Percentiles rank a stretch among this genome's conserved stretches.
Conservation (phyloP, 192 early-diverging fungal species). For the Lobulomyces angularis region DNA sequence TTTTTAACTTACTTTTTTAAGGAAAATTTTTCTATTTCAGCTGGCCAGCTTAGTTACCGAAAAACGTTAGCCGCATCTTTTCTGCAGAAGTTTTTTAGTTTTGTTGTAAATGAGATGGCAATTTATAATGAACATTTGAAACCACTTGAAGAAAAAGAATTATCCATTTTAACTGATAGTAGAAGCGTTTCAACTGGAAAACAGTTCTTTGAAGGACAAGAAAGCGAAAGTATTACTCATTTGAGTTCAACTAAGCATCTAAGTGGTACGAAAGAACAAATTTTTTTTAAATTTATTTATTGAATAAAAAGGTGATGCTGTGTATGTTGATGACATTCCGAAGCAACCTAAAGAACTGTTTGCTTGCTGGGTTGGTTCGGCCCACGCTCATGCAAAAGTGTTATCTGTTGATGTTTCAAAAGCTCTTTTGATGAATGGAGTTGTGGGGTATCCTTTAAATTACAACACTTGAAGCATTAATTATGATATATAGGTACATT, state of each 20-base stretch:
- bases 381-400: slow-evolving; percentile 57
- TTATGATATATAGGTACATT: too few relatives aligned
- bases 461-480: too few relatives aligned
- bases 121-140: too few relatives aligned
- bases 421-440: slow-evolving; percentile 52
- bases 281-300: too few relatives aligned
- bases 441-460: too few relatives aligned
- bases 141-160: too few relatives aligned
- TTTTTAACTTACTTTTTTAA: too few relatives aligned
- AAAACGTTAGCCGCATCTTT: too few relatives aligned
- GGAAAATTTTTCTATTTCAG: slow-evolving; percentile 29
- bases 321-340: slow-evolving; percentile 77
- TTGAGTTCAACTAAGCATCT: slow-evolving; percentile 66
- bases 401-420: slow-evolving; percentile 44
- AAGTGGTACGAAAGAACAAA: too few relatives aligned
- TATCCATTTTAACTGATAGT: too few relatives aligned
- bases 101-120: too few relatives aligned
- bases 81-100: too few relatives aligned
- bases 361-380: slow-evolving; percentile 52
- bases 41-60: slow-evolving; percentile 29
- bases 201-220: slow-evolving; percentile 14
- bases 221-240: slow-evolving; percentile 50
- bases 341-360: slow-evolving; percentile 51
- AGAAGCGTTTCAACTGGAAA: slow-evolving; percentile 13
- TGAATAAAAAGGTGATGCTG: slow-evolving; percentile 75